phyloP scores from a whole-genome alignment of 2,329 filamentous ascomycete genomes.

The Paecilomyces variotii region DNA sequence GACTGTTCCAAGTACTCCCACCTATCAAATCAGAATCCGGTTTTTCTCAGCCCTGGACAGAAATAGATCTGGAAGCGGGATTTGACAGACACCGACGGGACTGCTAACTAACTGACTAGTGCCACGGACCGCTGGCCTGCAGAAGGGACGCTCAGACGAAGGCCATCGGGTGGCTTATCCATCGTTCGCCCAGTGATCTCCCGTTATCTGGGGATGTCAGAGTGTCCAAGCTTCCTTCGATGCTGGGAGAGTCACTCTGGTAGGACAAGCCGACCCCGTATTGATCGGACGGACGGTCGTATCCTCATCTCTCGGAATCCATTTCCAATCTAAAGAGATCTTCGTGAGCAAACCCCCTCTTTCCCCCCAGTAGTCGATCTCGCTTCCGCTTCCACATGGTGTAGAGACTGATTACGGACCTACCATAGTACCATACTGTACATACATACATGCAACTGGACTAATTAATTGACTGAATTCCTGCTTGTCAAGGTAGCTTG shows the following conservation, averaged over 20 bases:
- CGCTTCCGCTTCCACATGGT: not conserved
- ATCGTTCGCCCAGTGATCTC: not conserved
- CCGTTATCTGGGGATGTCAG: not conserved
- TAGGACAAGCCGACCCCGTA: not conserved
- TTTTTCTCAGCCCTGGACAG: not conserved
- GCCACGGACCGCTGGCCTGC: not conserved
- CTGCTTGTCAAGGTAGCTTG: not conserved
- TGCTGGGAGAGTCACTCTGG: not conserved
- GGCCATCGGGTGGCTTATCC: not conserved
- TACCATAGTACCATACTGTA: too few relatives aligned
- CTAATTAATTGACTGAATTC: not conserved
- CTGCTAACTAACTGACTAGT: not conserved
- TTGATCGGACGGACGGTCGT: not conserved
- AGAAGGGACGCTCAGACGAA: not conserved
- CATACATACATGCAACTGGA: not conserved
- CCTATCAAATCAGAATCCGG: not conserved
- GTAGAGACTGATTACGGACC: not conserved
- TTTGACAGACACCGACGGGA: not conserved
- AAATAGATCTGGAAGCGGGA: not conserved
- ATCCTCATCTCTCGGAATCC: not conserved
- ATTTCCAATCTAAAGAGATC: not conserved
- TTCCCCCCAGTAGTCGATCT: not conserved
- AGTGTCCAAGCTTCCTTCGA: not conserved
- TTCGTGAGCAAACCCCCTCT: not conserved
- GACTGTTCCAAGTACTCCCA: not conserved